phyloP scores from a whole-genome alignment of 164 flowering plant genomes.

The Cinnamomum chago region DNA sequence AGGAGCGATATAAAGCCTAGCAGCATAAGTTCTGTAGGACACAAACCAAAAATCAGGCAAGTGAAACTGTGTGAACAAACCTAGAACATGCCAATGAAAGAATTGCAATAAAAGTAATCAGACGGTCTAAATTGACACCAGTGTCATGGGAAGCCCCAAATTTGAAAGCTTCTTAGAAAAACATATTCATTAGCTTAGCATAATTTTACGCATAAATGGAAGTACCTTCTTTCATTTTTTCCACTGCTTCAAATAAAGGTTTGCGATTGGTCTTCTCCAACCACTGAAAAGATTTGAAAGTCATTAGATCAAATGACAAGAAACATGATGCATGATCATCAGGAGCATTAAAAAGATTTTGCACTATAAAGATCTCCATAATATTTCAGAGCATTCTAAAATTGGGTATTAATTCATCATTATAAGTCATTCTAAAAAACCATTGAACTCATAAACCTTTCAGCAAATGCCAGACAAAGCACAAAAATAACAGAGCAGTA shows the following conservation, averaged over 20 bases:
- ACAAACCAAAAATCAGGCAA: slow-evolving; percentile 14
- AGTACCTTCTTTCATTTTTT: slow-evolving; percentile 99
- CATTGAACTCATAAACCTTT: not conserved
- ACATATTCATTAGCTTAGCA: not conserved
- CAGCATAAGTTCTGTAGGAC: slow-evolving; percentile 85
- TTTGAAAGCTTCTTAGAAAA: not conserved
- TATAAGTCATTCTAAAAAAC: not conserved
- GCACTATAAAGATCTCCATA: not conserved
- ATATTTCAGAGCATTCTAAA: not conserved
- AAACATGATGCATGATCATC: not conserved
- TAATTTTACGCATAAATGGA: not conserved
- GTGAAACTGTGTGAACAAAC: not conserved
- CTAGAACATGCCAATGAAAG: not conserved
- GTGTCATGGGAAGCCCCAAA: not conserved
- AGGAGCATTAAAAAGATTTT: too few relatives aligned
- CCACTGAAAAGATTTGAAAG: slow-evolving; percentile 56
- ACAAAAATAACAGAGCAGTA: too few relatives aligned
- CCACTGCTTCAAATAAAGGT: slow-evolving; percentile 84
- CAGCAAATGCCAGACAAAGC: too few relatives aligned
- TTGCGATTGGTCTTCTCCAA: slow-evolving; percentile 77
- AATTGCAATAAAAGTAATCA: not conserved
- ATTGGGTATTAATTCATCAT: not conserved
- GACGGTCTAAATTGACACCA: not conserved
- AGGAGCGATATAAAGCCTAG: slow-evolving; percentile 97
- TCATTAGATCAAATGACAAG: slow-evolving; percentile 4